Evolutionary conservation across 192 early-diverging fungal genomes (phyloP).

Genomic region (Lobosporangium transversale): DNA sequence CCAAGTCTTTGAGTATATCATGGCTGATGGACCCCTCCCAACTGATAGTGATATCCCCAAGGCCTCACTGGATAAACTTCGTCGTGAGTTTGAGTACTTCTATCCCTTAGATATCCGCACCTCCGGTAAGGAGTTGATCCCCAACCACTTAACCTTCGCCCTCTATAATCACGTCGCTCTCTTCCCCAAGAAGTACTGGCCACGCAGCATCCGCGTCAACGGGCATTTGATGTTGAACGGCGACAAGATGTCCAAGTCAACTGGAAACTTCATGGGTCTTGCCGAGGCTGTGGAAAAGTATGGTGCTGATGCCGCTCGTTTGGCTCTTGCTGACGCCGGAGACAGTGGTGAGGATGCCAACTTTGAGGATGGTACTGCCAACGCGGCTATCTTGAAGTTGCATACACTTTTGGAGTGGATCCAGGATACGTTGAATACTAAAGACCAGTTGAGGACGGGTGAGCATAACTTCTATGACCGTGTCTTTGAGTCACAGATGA

Average conservation of each 20-base stretch:
- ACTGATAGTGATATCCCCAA: slow-evolving; percentile 68
- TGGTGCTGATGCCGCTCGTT: slow-evolving; percentile 95
- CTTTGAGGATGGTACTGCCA: slow-evolving; percentile 94
- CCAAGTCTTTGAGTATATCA: slow-evolving; percentile 92
- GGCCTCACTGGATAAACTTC: slow-evolving; percentile 78
- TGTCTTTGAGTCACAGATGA: slow-evolving; percentile 93
- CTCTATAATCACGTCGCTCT: slow-evolving; percentile 96
- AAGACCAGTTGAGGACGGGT: slow-evolving; percentile 55
- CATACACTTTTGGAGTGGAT: slow-evolving; percentile 92
- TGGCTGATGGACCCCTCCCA: slow-evolving; percentile 72
- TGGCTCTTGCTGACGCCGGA: slow-evolving; percentile 96
- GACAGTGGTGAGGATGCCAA: slow-evolving; percentile 98
- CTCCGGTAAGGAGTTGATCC: slow-evolving; percentile 96
- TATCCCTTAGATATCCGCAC: slow-evolving; percentile 97
- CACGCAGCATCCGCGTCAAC: slow-evolving; percentile 85
- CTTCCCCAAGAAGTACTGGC: slow-evolving; percentile 94
- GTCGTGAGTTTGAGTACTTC: slow-evolving; percentile 95
- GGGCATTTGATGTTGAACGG: slow-evolving; percentile 95
- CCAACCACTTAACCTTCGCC: slow-evolving; percentile 98
- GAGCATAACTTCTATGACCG: slow-evolving; percentile 83
- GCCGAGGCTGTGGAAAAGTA: slow-evolving; percentile 82
- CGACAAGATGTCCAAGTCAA: slow-evolving; percentile 98
- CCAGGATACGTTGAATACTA: slow-evolving; percentile 72
- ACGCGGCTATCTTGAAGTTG: slow-evolving; percentile 93
- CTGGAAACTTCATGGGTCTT: slow-evolving; percentile 94